Conservation (phyloP, 2,329 filamentous ascomycete species). For the Botryotinia globosa region DNA sequence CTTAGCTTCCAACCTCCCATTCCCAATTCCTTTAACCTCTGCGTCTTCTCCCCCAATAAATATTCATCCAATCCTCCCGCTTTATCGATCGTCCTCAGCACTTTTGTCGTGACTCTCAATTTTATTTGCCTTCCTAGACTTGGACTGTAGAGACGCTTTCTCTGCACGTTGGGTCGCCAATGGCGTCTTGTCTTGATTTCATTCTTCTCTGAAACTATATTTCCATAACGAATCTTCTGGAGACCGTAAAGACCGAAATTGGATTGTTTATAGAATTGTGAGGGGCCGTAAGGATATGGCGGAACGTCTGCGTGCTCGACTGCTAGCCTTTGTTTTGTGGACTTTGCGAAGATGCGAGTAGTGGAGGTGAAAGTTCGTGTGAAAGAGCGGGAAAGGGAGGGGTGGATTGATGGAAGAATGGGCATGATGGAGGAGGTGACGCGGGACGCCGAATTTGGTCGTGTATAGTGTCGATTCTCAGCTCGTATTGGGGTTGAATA, state of each 20-base stretch:
- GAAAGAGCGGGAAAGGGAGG: slow-evolving; percentile 31
- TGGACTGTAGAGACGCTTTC: slow-evolving; percentile 64
- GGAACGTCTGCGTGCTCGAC: slow-evolving; percentile 44
- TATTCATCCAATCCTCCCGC: slow-evolving; percentile 90
- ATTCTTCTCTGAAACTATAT: slow-evolving; percentile 67
- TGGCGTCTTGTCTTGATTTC: slow-evolving; percentile 67
- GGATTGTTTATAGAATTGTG: slow-evolving; percentile 73
- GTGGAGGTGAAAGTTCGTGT: slow-evolving; percentile 39
- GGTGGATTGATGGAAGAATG: slow-evolving; percentile 29
- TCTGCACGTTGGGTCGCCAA: slow-evolving; percentile 69
- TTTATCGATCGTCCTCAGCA: slow-evolving; percentile 74
- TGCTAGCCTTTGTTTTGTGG: slow-evolving; percentile 39
- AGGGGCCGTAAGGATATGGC: slow-evolving; percentile 70
- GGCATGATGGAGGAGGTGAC: slow-evolving; percentile 26
- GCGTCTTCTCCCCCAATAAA: slow-evolving; percentile 74
- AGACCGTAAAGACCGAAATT: slow-evolving; percentile 71
- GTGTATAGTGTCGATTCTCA: background rate
- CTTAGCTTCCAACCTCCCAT: slow-evolving; percentile 86
- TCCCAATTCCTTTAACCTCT: slow-evolving; percentile 80
- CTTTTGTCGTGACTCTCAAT: slow-evolving; percentile 66
- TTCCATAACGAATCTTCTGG: slow-evolving; percentile 72
- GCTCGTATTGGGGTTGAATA: background rate
- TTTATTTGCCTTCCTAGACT: slow-evolving; percentile 61
- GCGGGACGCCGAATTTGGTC: background rate
- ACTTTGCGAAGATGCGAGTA: slow-evolving; percentile 36